Conservation (phyloP, 2,329 filamentous ascomycete species). For the Coniochaeta pulveracea region DNA sequence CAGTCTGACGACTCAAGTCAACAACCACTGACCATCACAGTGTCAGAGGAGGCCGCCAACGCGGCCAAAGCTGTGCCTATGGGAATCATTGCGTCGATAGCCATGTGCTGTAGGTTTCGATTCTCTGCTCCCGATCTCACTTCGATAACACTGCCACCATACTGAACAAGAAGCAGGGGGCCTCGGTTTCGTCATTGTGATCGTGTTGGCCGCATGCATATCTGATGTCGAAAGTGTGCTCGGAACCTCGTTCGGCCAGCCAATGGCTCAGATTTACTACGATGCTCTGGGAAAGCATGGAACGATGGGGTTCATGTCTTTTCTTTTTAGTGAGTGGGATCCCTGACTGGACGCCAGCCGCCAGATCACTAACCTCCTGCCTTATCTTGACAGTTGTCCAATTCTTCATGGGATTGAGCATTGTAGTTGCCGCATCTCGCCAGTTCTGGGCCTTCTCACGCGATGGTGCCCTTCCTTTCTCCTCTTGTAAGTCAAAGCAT, state of each 20-base stretch:
- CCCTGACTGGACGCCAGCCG: neutral
- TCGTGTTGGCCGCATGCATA: constrained; percentile 47
- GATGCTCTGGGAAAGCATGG: constrained; percentile 48
- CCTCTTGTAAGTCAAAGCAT: constrained; percentile 18
- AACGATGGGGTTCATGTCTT: constrained; percentile 44
- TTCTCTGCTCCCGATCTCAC: neutral
- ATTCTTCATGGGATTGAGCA: constrained; percentile 49
- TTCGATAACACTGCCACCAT: neutral
- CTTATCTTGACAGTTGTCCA: constrained; percentile 30
- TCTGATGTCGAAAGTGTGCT: constrained; percentile 37
- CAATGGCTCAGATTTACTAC: constrained; percentile 43
- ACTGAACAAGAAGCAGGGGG: too few species aligned
- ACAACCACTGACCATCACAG: constrained; percentile 15
- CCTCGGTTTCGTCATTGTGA: constrained; percentile 44
- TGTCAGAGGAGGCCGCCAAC: constrained; percentile 50
- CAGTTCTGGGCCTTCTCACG: constrained; percentile 54
- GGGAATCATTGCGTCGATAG: constrained; percentile 47
- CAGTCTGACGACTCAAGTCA: too few species aligned
- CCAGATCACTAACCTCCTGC: neutral
- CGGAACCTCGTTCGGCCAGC: constrained; percentile 41
- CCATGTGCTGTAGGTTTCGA: constrained; percentile 24
- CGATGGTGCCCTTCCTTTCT: constrained; percentile 51
- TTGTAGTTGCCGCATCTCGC: constrained; percentile 45
- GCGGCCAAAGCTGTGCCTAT: constrained; percentile 38
- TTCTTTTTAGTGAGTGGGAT: constrained; percentile 30